Base-by-base conservation (phyloP, 345 rosid genomes). In the Leavenworthia alabamica region DNA sequence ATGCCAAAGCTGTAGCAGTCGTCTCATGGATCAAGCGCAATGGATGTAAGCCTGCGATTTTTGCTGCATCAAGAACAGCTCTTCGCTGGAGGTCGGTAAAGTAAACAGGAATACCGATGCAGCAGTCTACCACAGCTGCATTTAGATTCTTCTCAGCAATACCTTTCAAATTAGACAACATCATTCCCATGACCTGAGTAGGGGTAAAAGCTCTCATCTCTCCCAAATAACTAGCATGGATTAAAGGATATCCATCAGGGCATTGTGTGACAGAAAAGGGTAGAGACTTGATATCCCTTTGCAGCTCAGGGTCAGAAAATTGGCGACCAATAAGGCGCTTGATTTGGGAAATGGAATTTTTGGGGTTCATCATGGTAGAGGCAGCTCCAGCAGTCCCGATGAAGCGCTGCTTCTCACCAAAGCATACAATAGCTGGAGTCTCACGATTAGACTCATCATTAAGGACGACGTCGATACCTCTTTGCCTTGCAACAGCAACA, bases 341-440 rank as follows among this genome's bases (percentile, higher is more conserved):
- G 15, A 93, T 72, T 74, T 93, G 99, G 10, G 96, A 87, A n/a
- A 93, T 83, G 0, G 99, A 75, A 61, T 84, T 87, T 36, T 87
- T 87, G 5, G 99, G 99, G 77, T 93, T 93, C 91, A 87, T 93
- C 81, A 83, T 89, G 27, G 85, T 76, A 0, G 99, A 72, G n/a
- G 99, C 96, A 32, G 99, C 97, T 22, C 99, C 99, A 7, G 99
- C 97, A 48, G 99, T 87, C 15, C 99, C 99, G 15, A 93, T 85
- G 67, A 87, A 93, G 37, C 97, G 78, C 76, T 93, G 99, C 70
- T 93, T 93, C 43, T 93, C 99, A 6, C 97, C 99, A 35, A 93
- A 93, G 76, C 97, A 93, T 1, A 93, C 96, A 50, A 93, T 67
- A 15, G 99, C 82, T 0, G 99, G 99, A 27, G 99, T 93, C 77